phyloP scores from a whole-genome alignment of 2,329 filamentous ascomycete genomes.

The Colletotrichum navitas region DNA sequence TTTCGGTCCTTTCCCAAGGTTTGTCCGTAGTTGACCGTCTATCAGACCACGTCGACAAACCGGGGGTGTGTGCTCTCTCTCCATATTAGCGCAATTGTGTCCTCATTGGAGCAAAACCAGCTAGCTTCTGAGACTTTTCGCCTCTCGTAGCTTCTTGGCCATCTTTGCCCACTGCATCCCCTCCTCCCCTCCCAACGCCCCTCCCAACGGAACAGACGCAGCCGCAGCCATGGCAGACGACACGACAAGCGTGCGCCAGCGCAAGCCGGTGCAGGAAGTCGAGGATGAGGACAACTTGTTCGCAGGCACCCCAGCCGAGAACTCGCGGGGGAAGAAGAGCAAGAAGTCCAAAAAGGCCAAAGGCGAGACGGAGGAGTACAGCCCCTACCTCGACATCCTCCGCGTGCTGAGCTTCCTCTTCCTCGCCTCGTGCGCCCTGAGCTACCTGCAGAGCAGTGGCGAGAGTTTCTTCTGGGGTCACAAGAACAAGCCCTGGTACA shows the following conservation, averaged over 20 bases:
- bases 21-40: background rate
- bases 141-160: background rate
- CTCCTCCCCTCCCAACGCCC: background rate
- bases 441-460: conserved; percentile 81
- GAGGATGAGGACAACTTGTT: conserved; percentile 50
- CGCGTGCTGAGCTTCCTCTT: conserved; percentile 77
- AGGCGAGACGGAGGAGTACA: conserved; percentile 71
- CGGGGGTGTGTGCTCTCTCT: background rate
- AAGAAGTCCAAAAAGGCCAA: conserved; percentile 46
- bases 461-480: conserved; percentile 77
- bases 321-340: conserved; percentile 44
- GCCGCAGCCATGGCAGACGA: conserved; percentile 52
- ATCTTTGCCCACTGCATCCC: background rate
- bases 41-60: conserved; percentile 22
- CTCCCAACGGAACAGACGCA: background rate
- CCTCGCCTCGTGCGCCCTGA: conserved; percentile 75
- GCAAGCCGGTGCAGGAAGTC: conserved; percentile 53
- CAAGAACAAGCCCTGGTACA: conserved; percentile 72
- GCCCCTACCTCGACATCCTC: conserved; percentile 72
- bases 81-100: background rate
- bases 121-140: background rate
- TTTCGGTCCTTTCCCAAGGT: background rate
- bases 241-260: conserved; percentile 56
- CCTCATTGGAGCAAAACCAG: background rate
- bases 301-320: conserved; percentile 44